These are phyloP conservation scores for Prunus yedoensis DNA, from an alignment of 331 rosid species.

Conservation along the genomic window DNA sequence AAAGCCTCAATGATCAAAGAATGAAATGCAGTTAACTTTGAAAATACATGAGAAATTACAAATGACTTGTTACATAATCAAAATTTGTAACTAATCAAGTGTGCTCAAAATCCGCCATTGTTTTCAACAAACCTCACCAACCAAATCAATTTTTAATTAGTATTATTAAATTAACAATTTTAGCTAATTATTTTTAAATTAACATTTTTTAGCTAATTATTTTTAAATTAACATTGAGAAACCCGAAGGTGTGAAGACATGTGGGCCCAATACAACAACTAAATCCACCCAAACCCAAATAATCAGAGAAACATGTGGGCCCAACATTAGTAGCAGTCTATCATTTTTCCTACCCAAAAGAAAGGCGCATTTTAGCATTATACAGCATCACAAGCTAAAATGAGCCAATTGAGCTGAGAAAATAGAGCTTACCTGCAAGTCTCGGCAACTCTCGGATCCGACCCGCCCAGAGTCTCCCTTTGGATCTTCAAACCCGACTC, in stretches of 20 bases:
- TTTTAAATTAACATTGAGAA: no score
- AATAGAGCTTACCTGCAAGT: constrained; percentile 54
- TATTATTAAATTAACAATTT: no score
- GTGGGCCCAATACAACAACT: no score
- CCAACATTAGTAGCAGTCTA: background rate
- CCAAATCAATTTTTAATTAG: no score
- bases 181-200: no score
- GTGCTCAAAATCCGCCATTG: no score
- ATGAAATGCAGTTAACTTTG: background rate
- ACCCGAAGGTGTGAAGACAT: no score
- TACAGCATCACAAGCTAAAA: constrained; percentile 12
- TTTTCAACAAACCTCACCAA: no score
- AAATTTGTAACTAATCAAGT: no score
- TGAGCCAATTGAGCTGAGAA: background rate
- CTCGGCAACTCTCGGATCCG: constrained; percentile 65
- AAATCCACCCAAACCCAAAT: no score
- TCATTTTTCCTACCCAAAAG: background rate
- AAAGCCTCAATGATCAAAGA: background rate
- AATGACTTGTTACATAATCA: no score
- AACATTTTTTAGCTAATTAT: no score
- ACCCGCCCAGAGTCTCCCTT: constrained; percentile 51
- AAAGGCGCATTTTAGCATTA: constrained; percentile 10
- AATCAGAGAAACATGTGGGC: background rate
- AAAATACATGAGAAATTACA: background rate
- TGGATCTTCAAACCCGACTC: constrained; percentile 74